Evolutionary conservation across 371 early-diverging fungal species (phyloP).

Genomic region (Encephalitozoon romaleae): DNA sequence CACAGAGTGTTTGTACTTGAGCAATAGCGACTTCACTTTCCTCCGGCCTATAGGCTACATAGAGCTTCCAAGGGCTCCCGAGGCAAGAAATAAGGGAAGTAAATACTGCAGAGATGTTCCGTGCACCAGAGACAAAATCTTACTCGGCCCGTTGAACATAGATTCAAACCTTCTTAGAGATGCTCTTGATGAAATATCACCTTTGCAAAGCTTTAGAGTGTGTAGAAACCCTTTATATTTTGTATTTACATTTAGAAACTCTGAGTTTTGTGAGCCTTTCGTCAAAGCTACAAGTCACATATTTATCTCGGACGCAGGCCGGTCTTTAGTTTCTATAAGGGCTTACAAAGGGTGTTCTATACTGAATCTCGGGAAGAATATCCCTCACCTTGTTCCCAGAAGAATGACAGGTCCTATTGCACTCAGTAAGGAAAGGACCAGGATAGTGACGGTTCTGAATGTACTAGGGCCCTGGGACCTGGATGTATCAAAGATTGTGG

Average conservation of each 20-base stretch:
- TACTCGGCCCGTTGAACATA: constrained; percentile 19
- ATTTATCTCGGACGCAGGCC: neutral
- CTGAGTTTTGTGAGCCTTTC: neutral
- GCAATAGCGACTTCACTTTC: neutral
- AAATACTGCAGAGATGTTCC: constrained; percentile 10
- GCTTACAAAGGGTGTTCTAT: constrained; percentile 15
- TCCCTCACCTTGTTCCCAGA: neutral
- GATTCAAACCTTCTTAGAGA: neutral
- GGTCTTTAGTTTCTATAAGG: neutral
- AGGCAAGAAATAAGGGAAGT: neutral
- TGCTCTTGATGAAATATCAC: constrained; percentile 15
- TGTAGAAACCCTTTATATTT: neutral
- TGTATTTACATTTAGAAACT: neutral
- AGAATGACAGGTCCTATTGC: neutral
- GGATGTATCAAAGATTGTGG: neutral
- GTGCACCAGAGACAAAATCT: neutral
- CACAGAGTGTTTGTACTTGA: neutral
- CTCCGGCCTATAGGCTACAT: neutral
- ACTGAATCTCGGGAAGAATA: neutral
- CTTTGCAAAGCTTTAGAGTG: neutral
- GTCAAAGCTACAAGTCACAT: constrained; percentile 9
- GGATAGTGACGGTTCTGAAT: constrained; percentile 14
- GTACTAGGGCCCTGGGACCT: neutral
- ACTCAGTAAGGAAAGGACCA: neutral
- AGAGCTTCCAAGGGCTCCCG: neutral